Percentiles rank a stretch among this genome's conserved stretches.
Conservation (phyloP, 768 basidiomycete species). For the Boletus tylopilopsis region DNA sequence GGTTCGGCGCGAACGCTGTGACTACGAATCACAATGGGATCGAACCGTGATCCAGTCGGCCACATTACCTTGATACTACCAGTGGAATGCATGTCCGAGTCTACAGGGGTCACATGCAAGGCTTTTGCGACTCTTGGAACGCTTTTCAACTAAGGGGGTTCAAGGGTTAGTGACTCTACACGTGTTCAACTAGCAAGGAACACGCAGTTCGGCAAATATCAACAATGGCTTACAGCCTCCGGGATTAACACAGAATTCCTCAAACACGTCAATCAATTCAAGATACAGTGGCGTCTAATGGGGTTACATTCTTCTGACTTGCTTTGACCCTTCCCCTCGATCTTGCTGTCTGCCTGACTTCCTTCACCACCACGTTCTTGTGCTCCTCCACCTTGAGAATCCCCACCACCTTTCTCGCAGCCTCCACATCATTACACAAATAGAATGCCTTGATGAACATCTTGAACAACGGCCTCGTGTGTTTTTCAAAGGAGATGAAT, state of each 20-base stretch:
- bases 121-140: too few relatives aligned
- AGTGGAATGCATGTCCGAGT: not conserved
- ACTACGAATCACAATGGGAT: not conserved
- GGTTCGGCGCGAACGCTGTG: conserved; percentile 1
- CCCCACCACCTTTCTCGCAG: conserved; percentile 50
- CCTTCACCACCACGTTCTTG: conserved; percentile 8
- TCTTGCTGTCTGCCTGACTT: conserved; percentile 17
- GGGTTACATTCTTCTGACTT: not conserved
- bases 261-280: conserved; percentile 7
- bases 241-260: not conserved
- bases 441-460: conserved; percentile 70
- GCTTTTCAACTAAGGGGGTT: not conserved
- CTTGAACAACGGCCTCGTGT: conserved; percentile 67
- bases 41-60: not conserved
- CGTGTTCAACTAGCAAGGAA: not conserved
- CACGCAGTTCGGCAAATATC: not conserved
- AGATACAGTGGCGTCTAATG: conserved; percentile 1
- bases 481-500: conserved; percentile 50
- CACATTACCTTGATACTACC: not conserved
- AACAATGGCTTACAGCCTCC: not conserved
- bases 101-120: too few relatives aligned
- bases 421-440: conserved; percentile 47
- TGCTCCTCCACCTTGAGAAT: conserved; percentile 47
- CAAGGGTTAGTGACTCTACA: not conserved
- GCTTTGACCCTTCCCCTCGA: conserved; percentile 18